These are phyloP conservation scores for Starmerella cellae DNA, from an alignment of 805 yeast species.

Conservation along the genomic window DNA sequence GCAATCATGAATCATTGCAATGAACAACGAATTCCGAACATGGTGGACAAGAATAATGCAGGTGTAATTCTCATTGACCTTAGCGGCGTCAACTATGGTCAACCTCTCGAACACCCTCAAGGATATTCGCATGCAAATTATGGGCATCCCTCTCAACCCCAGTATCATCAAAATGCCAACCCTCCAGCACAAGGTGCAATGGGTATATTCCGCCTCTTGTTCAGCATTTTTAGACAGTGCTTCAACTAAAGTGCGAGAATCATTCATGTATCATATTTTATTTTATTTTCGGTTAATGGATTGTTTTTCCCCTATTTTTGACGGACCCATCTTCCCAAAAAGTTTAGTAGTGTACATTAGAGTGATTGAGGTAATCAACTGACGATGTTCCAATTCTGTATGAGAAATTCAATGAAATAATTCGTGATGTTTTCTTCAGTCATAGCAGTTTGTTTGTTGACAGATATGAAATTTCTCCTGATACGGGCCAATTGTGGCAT, in stretches of 20 bases:
- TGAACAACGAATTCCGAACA: constrained; percentile 47
- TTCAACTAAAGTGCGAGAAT: not conserved
- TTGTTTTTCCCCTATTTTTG: not conserved
- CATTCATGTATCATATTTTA: constrained; percentile 15
- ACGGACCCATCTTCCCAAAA: not conserved
- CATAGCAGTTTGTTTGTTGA: constrained; percentile 67
- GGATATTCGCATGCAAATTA: constrained; percentile 10
- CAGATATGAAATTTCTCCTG: constrained; percentile 65
- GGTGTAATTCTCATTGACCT: constrained; percentile 72
- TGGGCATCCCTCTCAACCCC: constrained; percentile 20
- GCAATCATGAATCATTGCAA: constrained; percentile 69
- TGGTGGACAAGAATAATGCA: constrained; percentile 55
- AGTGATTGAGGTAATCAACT: too few relatives aligned
- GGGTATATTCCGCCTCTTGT: not conserved
- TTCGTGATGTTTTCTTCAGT: constrained; percentile 55
- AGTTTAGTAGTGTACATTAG: constrained; percentile 4
- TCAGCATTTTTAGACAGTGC: not conserved
- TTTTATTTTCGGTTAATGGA: not conserved
- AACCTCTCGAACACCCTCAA: constrained; percentile 2
- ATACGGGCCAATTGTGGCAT: constrained; percentile 71
- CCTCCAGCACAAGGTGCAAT: not conserved
- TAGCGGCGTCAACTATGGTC: constrained; percentile 20
- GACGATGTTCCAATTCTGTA: constrained; percentile 38
- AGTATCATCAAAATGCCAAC: constrained; percentile 2
- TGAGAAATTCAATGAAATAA: constrained; percentile 66